Base-by-base conservation (phyloP, 108 stramenopile genomes). In the Pseudonitzschia multiseries region DNA sequence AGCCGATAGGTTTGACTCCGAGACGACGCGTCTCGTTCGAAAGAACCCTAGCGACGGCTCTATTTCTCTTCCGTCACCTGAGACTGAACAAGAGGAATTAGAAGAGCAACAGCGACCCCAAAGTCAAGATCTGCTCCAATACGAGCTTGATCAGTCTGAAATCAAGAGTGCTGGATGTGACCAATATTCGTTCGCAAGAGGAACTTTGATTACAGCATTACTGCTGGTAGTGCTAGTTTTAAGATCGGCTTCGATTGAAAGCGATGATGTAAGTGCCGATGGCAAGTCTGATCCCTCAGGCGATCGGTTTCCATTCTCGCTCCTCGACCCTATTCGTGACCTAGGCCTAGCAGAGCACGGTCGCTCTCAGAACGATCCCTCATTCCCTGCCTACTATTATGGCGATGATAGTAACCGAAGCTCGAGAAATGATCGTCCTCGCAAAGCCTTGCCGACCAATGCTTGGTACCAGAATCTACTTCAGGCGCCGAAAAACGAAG, bases 381-480 rank as follows among this genome's bases (percentile, higher is more conserved):
- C 82, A 42, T 63, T 32, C 69, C 61, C 43, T 46, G 17, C 65
- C 64, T 43, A 46, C 44, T 31, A 41, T 44, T 41, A 48, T 24
- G 36, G 20, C 32, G 5, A 62, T 33, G 71, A 72, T 22, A 54
- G 41, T 43, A 12, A 60, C 60, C 28, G 14, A 62, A 62, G 18
- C 13, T 13, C 61, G 31, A 62, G 28, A 12, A 41, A 20, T 14
- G 70, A 73, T 44, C 20, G 2, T 1, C 42, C 46, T 18, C 17
- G 22, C 2, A 29, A 65, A 12, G 70, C 90, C 3, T 57, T 89
- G 24, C 92, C 95, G 2, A 93, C 95, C 4, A 92, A 91, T 76
- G 76, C 83, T 44, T 93, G 95, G 92, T 93, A 88, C 69, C 87
- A 89, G 70, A 90, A 87, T 61, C 65, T 96, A 1, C 73, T 93